Base-by-base conservation (phyloP, 1,139 yeast genomes). In the Zygosaccharomyces pseudobailii region DNA sequence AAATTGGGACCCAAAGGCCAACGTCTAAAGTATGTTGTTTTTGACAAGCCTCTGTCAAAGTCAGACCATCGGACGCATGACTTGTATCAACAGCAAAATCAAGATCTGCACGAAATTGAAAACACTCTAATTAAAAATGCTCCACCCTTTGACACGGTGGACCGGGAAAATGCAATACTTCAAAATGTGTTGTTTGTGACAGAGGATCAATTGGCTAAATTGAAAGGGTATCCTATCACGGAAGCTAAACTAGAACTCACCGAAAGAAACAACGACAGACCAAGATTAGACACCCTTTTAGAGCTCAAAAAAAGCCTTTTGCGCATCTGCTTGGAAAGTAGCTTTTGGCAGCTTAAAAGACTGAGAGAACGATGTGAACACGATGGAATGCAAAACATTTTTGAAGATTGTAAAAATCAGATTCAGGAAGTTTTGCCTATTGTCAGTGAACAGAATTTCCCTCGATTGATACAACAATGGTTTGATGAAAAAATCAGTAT, bases 1-100 rank as follows among this genome's bases (percentile, higher is more conserved):
- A 38, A 36, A 19, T 22, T 43, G 31, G 40, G 42, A 3, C 42
- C 28, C n/a, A 42, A 42, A 4, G 25, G 33, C 6, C 28, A 32
- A 25, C 24, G 46, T 10, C 28, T 46, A n/a, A 48, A 43, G 32
- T 48, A 45, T 24, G 36, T 48, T 23, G 49, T 48, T 7, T 48
- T 27, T 35, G 46, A 38, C 10, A 43, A 20, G 19, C 45, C 49
- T 1, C 25, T 41, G 22, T 23, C 20, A 31, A 23, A 22, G 23
- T 28, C 13, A 21, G 25, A 17, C 9, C 42, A 34, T 23, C 37
- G 25, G 3, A 17, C 42, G 3, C 17, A 23, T 10, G 40, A 20
- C 19, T 17, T 46, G 9, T 40, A 43, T 19, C 23, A 17, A 10
- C 51, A 48, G n/a, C 51, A 48, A 33, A 22, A 40, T 13, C 33